These are phyloP conservation scores for Candida stauntonica DNA, from an alignment of 805 yeast genomes.

Conservation along the genomic window DNA sequence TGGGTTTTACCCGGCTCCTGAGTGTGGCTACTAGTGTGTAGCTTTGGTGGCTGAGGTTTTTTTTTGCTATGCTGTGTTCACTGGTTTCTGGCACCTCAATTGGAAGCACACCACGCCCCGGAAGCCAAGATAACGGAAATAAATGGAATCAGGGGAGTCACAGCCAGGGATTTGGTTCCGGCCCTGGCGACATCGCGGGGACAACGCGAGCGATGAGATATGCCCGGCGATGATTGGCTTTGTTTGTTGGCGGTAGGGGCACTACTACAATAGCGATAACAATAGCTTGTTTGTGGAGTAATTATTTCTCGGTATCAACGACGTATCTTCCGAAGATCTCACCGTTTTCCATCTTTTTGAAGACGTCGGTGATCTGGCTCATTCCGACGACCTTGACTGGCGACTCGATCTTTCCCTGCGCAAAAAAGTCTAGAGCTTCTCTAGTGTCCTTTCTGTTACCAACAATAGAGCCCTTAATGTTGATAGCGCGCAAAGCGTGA, in stretches of 20 bases:
- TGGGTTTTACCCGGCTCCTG: too few species aligned
- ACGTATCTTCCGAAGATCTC: slow-evolving; percentile 59
- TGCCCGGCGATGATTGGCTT: too few species aligned
- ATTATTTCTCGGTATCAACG: slow-evolving; percentile 41
- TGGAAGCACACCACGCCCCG: too few species aligned
- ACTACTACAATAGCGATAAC: too few species aligned
- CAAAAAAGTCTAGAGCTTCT: slow-evolving; percentile 64
- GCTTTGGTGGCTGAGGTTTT: background rate
- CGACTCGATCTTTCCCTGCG: slow-evolving; percentile 56
- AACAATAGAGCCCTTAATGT: slow-evolving; percentile 69
- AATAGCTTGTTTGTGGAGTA: too few species aligned
- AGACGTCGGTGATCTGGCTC: slow-evolving; percentile 44
- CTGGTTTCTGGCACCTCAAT: too few species aligned
- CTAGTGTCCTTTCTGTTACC: slow-evolving; percentile 41
- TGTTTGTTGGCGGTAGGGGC: background rate
- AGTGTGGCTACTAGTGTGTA: too few species aligned
- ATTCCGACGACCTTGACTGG: slow-evolving; percentile 53
- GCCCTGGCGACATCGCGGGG: slow-evolving; percentile 10
- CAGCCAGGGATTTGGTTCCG: too few species aligned
- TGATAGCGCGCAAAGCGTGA: slow-evolving; percentile 14
- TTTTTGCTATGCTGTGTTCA: too few species aligned
- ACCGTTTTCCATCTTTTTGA: slow-evolving; percentile 52
- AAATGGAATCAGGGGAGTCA: slow-evolving; percentile 4
- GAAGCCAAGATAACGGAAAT: too few species aligned
- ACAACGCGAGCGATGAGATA: background rate